Evolutionary conservation across 768 basidiomycete genomes (phyloP).

Genomic region (Lactarius hengduanensis): DNA sequence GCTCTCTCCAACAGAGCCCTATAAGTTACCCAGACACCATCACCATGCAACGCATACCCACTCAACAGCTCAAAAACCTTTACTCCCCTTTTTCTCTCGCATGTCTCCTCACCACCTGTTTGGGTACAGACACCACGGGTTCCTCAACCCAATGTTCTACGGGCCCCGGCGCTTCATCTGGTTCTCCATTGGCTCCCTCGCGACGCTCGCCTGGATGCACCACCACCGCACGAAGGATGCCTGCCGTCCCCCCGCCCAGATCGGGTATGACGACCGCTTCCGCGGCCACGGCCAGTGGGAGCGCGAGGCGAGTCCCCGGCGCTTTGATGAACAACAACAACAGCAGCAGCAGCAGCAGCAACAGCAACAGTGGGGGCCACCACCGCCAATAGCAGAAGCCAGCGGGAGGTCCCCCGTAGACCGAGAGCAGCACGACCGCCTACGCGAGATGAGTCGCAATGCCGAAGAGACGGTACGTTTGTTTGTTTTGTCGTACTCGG

Average conservation of each 20-base stretch:
- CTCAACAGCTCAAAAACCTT: background rate
- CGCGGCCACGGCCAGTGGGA: conserved; percentile 30
- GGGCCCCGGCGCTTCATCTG: conserved; percentile 63
- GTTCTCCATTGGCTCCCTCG: conserved; percentile 61
- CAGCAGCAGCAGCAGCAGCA: background rate
- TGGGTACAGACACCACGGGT: background rate
- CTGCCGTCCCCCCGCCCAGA: conserved; percentile 33
- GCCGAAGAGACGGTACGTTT: conserved; percentile 38
- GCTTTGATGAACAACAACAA: background rate
- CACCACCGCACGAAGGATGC: conserved; percentile 38
- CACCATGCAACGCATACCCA: background rate
- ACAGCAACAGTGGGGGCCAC: background rate
- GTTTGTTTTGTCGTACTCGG: background rate
- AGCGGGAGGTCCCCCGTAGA: background rate
- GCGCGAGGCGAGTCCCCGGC: conserved; percentile 15
- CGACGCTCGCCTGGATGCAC: conserved; percentile 39
- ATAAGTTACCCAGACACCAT: background rate
- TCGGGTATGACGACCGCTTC: conserved; percentile 36
- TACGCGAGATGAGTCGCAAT: conserved; percentile 31
- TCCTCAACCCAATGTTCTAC: conserved; percentile 1
- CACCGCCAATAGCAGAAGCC: background rate
- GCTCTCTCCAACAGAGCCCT: background rate
- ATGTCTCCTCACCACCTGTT: conserved; percentile 7
- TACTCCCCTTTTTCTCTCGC: background rate
- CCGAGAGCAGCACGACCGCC: conserved; percentile 14